Percentiles rank a stretch among this genome's conserved stretches.
phyloP scores from a whole-genome alignment of 495 filamentous ascomycete genomes.

The Acidomyces sp. region DNA sequence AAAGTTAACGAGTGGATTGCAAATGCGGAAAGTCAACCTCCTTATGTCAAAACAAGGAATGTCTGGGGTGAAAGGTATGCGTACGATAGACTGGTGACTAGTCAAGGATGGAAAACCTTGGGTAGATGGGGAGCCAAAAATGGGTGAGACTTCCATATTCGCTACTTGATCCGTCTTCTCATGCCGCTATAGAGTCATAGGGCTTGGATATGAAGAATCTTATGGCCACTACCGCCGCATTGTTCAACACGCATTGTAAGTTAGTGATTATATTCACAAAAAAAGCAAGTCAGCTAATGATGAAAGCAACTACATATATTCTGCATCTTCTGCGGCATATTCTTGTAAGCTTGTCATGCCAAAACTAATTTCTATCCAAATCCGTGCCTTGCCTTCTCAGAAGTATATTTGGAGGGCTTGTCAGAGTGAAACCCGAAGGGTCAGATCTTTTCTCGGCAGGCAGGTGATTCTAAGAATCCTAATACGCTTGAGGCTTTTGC shows the following conservation, averaged over 20 bases:
- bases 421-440: no score
- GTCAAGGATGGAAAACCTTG: slow-evolving; percentile 10
- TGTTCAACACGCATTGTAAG: slow-evolving; percentile 13
- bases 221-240: slow-evolving; percentile 8
- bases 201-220: slow-evolving; percentile 7
- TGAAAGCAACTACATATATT: slow-evolving; percentile 13
- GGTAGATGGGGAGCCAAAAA: slow-evolving; percentile 8
- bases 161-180: not conserved
- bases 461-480: no score
- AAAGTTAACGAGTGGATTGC: slow-evolving; percentile 14
- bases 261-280: not conserved
- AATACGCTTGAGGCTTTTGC: no score
- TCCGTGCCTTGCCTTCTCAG: no score
- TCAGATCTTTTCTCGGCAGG: no score
- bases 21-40: slow-evolving; percentile 7
- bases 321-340: slow-evolving; percentile 11
- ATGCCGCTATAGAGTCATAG: slow-evolving; percentile 1
- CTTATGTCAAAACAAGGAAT: slow-evolving; percentile 14
- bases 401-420: no score
- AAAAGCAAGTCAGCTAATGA: not conserved
- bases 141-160: slow-evolving; percentile 1
- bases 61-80: slow-evolving; percentile 11
- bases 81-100: slow-evolving; percentile 10
- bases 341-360: no score
- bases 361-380: no score